phyloP scores from a whole-genome alignment of 768 basidiomycete genomes.

The Mycena galericulata region DNA sequence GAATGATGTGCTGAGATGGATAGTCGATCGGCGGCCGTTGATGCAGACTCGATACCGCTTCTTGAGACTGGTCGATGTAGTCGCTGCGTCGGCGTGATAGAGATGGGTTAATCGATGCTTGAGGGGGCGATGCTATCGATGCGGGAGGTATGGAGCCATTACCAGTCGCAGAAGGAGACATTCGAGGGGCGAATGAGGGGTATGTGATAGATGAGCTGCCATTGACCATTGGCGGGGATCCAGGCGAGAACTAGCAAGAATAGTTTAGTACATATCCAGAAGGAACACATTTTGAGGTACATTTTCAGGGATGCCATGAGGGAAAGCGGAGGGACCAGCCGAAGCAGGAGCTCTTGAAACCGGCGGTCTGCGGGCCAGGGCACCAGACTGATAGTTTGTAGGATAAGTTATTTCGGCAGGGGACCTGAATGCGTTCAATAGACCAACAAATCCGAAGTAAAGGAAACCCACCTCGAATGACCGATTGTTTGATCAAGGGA shows the following conservation, averaged over 20 bases:
- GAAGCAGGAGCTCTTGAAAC: conserved; percentile 27
- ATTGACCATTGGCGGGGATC: conserved; percentile 52
- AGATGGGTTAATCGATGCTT: conserved; percentile 86
- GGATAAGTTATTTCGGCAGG: conserved; percentile 54
- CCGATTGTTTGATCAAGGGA: conserved; percentile 56
- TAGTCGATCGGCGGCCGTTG: conserved; percentile 79
- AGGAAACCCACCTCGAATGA: conserved; percentile 55
- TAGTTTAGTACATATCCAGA: conserved; percentile 25
- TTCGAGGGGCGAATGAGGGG: conserved; percentile 57
- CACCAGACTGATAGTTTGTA: conserved; percentile 18
- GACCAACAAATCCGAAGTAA: not conserved
- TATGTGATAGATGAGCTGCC: conserved; percentile 65
- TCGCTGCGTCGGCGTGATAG: conserved; percentile 82
- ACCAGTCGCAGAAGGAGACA: conserved; percentile 52
- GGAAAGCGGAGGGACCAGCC: conserved; percentile 47
- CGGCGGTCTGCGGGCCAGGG: conserved; percentile 34
- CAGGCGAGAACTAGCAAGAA: conserved; percentile 50
- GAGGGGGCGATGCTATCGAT: conserved; percentile 77
- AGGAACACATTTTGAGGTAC: too few species aligned
- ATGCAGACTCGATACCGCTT: conserved; percentile 63
- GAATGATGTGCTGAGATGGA: conserved; percentile 73
- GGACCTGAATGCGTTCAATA: conserved; percentile 40
- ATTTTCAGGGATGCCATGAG: conserved; percentile 58
- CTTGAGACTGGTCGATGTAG: conserved; percentile 82
- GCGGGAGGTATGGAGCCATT: conserved; percentile 53